Evolutionary conservation across 1,284 basidiomycete species (phyloP).

Genomic region (Caloboletus firmus): DNA sequence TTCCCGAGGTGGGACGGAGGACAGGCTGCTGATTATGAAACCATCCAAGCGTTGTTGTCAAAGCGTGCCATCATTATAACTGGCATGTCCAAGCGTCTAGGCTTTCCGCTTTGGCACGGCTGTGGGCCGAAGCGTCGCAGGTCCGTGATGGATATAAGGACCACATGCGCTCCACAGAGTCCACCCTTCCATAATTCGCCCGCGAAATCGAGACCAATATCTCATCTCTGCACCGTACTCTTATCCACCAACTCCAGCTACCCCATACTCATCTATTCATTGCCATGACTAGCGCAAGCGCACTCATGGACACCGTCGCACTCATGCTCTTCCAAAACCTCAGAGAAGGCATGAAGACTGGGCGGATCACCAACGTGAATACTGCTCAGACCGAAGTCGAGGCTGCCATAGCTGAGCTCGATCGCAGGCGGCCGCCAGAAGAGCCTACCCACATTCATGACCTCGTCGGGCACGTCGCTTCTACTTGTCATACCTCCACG

Average conservation of each 20-base stretch:
- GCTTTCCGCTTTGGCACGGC: slow-evolving; percentile 18
- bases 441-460: slow-evolving; percentile 4
- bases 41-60: slow-evolving; percentile 10
- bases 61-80: slow-evolving; percentile 11
- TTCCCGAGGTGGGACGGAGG: slow-evolving; percentile 10
- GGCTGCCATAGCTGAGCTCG: slow-evolving; percentile 13
- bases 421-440: neutral
- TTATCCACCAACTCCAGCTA: neutral
- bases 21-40: slow-evolving; percentile 2
- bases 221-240: neutral
- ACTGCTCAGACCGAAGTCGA: slow-evolving; percentile 15
- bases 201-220: neutral
- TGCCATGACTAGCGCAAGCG: slow-evolving; percentile 9
- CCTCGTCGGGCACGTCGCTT: slow-evolving; percentile 8
- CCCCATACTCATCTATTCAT: neutral
- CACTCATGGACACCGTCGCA: neutral
- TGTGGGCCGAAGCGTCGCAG: slow-evolving; percentile 10
- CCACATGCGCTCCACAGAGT: slow-evolving; percentile 3
- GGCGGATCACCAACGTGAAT: slow-evolving; percentile 10
- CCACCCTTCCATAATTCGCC: neutral
- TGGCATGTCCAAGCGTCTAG: slow-evolving; percentile 18
- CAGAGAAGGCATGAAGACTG: slow-evolving; percentile 14
- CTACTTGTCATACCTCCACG: neutral
- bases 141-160: slow-evolving; percentile 17
- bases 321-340: slow-evolving; percentile 16